Evolutionary conservation across 2,329 filamentous ascomycete species (phyloP), one percentile per base, ranked within the genome.

Genomic region (Claviceps monticola): DNA sequence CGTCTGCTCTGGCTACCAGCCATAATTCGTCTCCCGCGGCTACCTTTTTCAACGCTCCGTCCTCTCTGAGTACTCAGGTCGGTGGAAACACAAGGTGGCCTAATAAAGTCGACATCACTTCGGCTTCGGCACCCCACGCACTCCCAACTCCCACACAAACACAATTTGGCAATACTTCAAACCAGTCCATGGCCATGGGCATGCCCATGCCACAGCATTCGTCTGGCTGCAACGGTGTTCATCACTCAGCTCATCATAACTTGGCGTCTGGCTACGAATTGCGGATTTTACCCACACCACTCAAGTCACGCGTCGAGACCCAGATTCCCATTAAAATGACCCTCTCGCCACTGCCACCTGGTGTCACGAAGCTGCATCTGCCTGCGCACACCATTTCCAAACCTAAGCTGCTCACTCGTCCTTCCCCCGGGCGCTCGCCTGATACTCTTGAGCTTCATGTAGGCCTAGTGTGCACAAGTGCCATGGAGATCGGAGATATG

Each of bases 241-340:
- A 19, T 46, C 21, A 52, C 57, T 6, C 51, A 56, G 21, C 53
- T 11, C 68, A 34, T 34, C 29, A 62, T 46, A 63, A 58, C 39
- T 68, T 66, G 45, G 61, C 58, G 17, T 58, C 63, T 29, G 59
- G 59, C 17, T 74, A 67, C 49, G 68, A 69, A 49, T 65, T 87
- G 41, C 77, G 75, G 13, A 79, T 87, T 44, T 75, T 83, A 56
- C 80, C 82, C 5, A 86, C 80, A 3, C 84, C 84, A 5, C 64
- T 80, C 52, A 97, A 96, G 68, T 95, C 90, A 16, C 83, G 93
- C 21, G 93, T 97, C 17, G 93, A 98, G 71, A 97, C 93, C 0
- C 93, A 97, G 64, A 96, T 97, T 59, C 87, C 86, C 8, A 88
- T 96, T 58, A 84, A 84, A 60, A 76, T 97, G 67, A 85, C 83